phyloP scores from a whole-genome alignment of 2,329 filamentous ascomycete species.

The Elsinoe fawcettii region DNA sequence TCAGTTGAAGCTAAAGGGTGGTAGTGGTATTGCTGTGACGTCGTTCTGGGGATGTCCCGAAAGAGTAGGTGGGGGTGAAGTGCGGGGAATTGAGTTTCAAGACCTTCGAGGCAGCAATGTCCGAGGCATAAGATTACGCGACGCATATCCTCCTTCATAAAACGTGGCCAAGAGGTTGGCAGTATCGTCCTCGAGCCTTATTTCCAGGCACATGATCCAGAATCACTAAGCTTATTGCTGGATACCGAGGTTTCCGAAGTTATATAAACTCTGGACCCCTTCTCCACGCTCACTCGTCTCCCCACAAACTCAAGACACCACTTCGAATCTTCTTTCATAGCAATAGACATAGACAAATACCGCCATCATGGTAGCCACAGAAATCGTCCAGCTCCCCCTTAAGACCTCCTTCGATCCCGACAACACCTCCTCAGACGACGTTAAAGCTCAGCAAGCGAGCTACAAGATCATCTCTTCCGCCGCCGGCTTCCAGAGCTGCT shows the following conservation, averaged over 20 bases:
- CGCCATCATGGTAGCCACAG: constrained; percentile 31
- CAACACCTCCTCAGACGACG: constrained; percentile 24
- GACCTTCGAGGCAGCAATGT: neutral
- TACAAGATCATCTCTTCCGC: constrained; percentile 31
- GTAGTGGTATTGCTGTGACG: neutral
- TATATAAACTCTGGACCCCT: neutral
- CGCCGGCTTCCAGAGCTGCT: constrained; percentile 31
- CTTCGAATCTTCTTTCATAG: neutral
- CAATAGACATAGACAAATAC: neutral
- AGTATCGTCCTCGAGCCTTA: neutral
- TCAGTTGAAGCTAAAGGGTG: neutral
- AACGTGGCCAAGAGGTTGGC: constrained; percentile 9
- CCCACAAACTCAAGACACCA: neutral
- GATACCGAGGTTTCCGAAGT: neutral
- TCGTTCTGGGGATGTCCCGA: neutral
- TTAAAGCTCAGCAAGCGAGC: constrained; percentile 27
- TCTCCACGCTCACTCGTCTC: neutral
- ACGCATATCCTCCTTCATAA: neutral
- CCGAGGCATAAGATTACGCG: neutral
- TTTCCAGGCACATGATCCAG: constrained; percentile 2
- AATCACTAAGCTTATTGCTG: neutral
- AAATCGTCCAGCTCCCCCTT: constrained; percentile 35
- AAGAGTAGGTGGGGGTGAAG: constrained; percentile 5
- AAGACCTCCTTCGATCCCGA: constrained; percentile 31
- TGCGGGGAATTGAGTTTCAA: constrained; percentile 1